These are phyloP conservation scores for Botrytis aclada DNA, from an alignment of 2,329 filamentous ascomycete species.

Conservation along the genomic window DNA sequence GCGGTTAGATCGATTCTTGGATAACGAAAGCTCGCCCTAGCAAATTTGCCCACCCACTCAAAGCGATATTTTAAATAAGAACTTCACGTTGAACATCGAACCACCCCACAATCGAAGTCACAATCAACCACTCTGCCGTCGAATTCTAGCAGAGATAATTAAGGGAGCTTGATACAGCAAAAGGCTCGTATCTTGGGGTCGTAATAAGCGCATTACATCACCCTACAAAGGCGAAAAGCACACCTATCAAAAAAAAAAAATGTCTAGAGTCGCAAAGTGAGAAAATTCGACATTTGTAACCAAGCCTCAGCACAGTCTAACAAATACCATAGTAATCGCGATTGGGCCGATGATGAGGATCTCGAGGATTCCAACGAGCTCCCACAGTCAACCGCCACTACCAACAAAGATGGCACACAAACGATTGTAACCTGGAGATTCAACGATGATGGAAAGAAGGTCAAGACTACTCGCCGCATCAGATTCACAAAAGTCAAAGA, in stretches of 20 bases:
- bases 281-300: conserved; percentile 25
- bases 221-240: conserved; percentile 16
- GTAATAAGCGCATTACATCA: neutral
- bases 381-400: conserved; percentile 81
- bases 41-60: conserved; percentile 22
- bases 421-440: conserved; percentile 86
- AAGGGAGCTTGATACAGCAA: neutral
- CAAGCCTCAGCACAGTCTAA: conserved; percentile 24
- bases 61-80: conserved; percentile 21
- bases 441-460: conserved; percentile 91
- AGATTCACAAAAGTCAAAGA: conserved; percentile 88
- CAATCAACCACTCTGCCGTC: conserved; percentile 17
- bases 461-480: conserved; percentile 96
- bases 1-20: conserved; percentile 3
- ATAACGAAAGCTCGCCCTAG: conserved; percentile 17
- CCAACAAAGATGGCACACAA: conserved; percentile 98
- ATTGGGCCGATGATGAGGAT: conserved; percentile 92
- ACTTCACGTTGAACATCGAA: conserved; percentile 14
- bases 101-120: conserved; percentile 16
- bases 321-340: conserved; percentile 40
- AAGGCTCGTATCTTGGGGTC: conserved; percentile 5
- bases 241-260: conserved; percentile 25
- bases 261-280: conserved; percentile 48
- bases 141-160: conserved; percentile 1
- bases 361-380: conserved; percentile 67